phyloP scores from a whole-genome alignment of 768 basidiomycete genomes.

The Lyophyllum shimeji region DNA sequence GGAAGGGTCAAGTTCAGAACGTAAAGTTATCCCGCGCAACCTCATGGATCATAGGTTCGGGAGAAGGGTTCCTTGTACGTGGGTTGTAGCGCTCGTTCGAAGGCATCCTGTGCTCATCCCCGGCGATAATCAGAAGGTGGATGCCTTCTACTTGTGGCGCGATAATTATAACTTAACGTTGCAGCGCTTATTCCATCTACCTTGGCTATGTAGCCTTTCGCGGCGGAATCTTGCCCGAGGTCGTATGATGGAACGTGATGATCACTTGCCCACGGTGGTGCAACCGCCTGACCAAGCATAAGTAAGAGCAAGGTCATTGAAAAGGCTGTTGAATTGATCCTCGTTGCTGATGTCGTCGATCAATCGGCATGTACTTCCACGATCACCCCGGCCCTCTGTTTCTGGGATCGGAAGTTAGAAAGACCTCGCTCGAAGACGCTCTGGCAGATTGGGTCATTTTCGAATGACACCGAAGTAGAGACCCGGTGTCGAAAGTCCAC shows the following conservation, averaged over 20 bases:
- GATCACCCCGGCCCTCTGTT: not conserved
- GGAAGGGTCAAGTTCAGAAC: slow-evolving; percentile 12
- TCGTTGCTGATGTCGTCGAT: not conserved
- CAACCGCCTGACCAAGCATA: not conserved
- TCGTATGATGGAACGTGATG: not conserved
- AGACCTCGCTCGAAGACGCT: no score
- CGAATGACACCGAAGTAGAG: not conserved
- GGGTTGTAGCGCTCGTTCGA: slow-evolving; percentile 3
- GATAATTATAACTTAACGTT: slow-evolving; percentile 1
- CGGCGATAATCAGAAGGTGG: not conserved
- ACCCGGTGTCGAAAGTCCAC: not conserved
- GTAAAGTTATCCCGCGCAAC: slow-evolving; percentile 7
- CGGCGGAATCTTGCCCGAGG: not conserved
- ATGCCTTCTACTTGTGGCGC: slow-evolving; percentile 5
- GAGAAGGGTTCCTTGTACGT: slow-evolving; percentile 4
- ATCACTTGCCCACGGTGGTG: not conserved
- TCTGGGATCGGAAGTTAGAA: not conserved
- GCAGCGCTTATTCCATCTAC: not conserved
- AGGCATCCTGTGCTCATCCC: not conserved
- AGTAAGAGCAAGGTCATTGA: not conserved
- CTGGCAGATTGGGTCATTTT: not conserved
- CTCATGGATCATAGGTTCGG: slow-evolving; percentile 11
- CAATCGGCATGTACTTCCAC: not conserved
- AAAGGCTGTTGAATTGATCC: not conserved
- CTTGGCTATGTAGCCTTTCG: not conserved